Evolutionary conservation across 2,329 filamentous ascomycete species (phyloP), one percentile per base, ranked within the genome.

Genomic region (Diplocarpon rosae): DNA sequence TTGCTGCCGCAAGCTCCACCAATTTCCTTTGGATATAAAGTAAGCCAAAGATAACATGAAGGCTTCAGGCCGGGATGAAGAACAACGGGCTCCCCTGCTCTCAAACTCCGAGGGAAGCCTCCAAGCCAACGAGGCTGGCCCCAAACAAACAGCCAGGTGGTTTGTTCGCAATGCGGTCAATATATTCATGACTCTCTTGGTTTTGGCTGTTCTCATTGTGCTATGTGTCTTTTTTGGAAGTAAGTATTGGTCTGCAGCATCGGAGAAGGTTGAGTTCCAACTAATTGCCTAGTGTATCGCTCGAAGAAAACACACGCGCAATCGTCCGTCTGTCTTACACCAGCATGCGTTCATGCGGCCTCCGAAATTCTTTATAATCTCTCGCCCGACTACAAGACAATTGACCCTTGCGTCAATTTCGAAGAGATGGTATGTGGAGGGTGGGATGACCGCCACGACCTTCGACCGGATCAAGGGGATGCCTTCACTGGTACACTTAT

Each of bases 351-450:
- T 11, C 74, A 80, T 54, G 78, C 77, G 11, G 71, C 78, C 4
- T 78, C 76, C 11, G 71, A 75, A 50, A 71, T 83, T 32, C 67
- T 81, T 8, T 73, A 76, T 51, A 80, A 77, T 47, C 63, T 83
- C 12, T 73, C 76, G 13, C 73, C 77, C 7, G 66, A 78, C 40
- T 79, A 83, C 60, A 67, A 73, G 47, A 62, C 75, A 2, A 65
- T 85, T 32, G 78, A 85, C 57, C 75, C 82, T 1, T 86, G 82
- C 54, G 72, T 68, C n/a, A 64, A 84, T 56, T 86, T 86, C 48
- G 77, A 83, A 48, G 68, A 78, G 58, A 71, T 78, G 45, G 77
- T 78, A 15, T 85, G 81, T 54, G 79, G 77, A 44, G 80, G 80
- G 10, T 85, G 80, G 73, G 67, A 72, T 42, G 68, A 75, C 16